Base-by-base conservation (phyloP, 805 yeast species). In the Zygoascus tannicola region DNA sequence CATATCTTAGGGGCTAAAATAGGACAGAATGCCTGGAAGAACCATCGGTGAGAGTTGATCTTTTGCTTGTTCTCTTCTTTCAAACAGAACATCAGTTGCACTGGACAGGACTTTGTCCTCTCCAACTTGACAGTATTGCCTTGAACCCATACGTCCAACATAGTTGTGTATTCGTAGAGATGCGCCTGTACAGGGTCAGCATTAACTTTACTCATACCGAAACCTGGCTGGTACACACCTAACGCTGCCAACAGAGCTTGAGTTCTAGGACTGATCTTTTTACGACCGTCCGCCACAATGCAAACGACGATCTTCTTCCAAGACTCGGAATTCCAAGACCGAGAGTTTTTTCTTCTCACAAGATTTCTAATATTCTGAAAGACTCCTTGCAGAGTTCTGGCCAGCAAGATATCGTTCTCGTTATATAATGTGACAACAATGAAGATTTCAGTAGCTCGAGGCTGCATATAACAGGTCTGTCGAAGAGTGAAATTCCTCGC, bases 41-140 rank as follows among this genome's bases (percentile, higher is more conserved):
- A 87, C 98, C 98, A 90, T 55, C 97, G 74, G 65, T 90, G 98
- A 2, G 96, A 86, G 63, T 90, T 90, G 61, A 90, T 90, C 58
- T 90, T 90, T 59, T 83, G 80, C 52, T 82, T 78, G 62, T 90
- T 90, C 57, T 80, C 78, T 57, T 90, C 97, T 59, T 90, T 90
- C 56, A 90, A 66, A 56, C 96, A 90, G 61, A 88, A 88, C 21
- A 90, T 62, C 64, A 92, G 68, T 62, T 90, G 97, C 8, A 87
- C 81, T 0, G 98, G 98, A 2, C 79, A 75, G 19, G 72, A 71
- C 47, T 74, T 68, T 46, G 79, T 82, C 1, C 86, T 72, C 0
- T 78, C 74, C 35, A 90, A 66, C 55, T 81, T 80, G 35, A 88
- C 80, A 12, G 72, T 71, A 16, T 47, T 44, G 23, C 47, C 53